Conservation (phyloP, 495 filamentous ascomycete species). For the Astrothelium macrocarpum region DNA sequence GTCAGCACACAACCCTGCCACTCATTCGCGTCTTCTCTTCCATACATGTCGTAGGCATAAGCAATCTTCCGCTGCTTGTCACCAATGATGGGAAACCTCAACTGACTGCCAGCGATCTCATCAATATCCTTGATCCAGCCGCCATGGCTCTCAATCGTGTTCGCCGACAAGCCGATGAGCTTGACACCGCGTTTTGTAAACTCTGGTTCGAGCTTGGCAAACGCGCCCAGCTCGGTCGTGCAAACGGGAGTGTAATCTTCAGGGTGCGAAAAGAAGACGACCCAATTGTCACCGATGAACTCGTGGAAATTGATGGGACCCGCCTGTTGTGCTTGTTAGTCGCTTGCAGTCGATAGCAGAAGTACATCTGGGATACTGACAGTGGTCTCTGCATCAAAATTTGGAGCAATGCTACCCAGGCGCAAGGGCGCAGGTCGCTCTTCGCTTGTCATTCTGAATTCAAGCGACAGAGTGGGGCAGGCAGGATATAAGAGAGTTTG, state of each 20-base stretch:
- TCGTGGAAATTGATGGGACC: constrained; percentile 96
- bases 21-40: constrained; percentile 5
- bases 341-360: background rate
- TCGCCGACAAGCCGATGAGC: constrained; percentile 88
- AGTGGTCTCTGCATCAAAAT: constrained; percentile 91
- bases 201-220: constrained; percentile 92
- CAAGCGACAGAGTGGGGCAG: background rate
- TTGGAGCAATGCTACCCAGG: constrained; percentile 78
- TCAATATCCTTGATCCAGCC: constrained; percentile 94
- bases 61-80: constrained; percentile 93
- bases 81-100: constrained; percentile 92
- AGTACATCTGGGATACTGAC: constrained; percentile 14
- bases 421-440: constrained; percentile 48
- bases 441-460: constrained; percentile 23
- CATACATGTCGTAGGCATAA: constrained; percentile 87
- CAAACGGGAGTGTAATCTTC: constrained; percentile 77
- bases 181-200: constrained; percentile 90
- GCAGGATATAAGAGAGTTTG: background rate
- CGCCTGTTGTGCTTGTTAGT: constrained; percentile 17
- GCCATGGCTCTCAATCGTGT: constrained; percentile 54
- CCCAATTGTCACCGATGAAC: constrained; percentile 90
- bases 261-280: constrained; percentile 94
- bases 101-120: constrained; percentile 71
- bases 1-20: constrained; percentile 5
- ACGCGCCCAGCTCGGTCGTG: constrained; percentile 97